Conservation (phyloP, 352 stramenopile genomes). For the Pythium dissimile region DNA sequence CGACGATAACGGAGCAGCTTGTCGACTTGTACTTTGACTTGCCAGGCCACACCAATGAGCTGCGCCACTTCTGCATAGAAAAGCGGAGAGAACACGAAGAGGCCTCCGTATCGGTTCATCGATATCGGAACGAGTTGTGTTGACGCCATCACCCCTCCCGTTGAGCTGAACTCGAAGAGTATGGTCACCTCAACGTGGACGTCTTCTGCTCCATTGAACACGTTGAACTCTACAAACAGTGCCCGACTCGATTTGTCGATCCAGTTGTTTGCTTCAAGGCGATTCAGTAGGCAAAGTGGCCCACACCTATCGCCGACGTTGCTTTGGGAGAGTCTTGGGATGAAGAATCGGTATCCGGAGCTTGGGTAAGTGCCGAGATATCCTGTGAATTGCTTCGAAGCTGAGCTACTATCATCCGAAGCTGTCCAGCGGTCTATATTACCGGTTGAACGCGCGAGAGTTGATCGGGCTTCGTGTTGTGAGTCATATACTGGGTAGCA, state of each 20-base stretch:
- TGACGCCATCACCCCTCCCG: constrained; percentile 32
- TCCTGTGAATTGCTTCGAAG: constrained; percentile 21
- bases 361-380: constrained; percentile 36
- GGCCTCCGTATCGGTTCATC: constrained; percentile 43
- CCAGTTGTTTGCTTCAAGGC: constrained; percentile 39
- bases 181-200: constrained; percentile 46
- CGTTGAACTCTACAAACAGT: constrained; percentile 59
- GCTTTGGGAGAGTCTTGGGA: constrained; percentile 11
- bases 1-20: constrained; percentile 55
- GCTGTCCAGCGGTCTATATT: constrained; percentile 34
- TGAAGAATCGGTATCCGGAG: constrained; percentile 20
- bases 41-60: constrained; percentile 40
- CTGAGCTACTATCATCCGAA: constrained; percentile 3
- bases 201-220: constrained; percentile 55
- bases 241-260: constrained; percentile 44
- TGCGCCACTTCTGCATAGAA: constrained; percentile 56
- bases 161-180: constrained; percentile 52
- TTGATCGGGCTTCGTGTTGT: constrained; percentile 20
- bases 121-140: constrained; percentile 34
- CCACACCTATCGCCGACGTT: constrained; percentile 20
- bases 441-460: constrained; percentile 13
- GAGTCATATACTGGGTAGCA: constrained; percentile 41
- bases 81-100: constrained; percentile 36
- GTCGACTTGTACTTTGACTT: constrained; percentile 37
- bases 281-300: constrained; percentile 33